Conservation (phyloP, 495 filamentous ascomycete species). For the Cercophora sp. region DNA sequence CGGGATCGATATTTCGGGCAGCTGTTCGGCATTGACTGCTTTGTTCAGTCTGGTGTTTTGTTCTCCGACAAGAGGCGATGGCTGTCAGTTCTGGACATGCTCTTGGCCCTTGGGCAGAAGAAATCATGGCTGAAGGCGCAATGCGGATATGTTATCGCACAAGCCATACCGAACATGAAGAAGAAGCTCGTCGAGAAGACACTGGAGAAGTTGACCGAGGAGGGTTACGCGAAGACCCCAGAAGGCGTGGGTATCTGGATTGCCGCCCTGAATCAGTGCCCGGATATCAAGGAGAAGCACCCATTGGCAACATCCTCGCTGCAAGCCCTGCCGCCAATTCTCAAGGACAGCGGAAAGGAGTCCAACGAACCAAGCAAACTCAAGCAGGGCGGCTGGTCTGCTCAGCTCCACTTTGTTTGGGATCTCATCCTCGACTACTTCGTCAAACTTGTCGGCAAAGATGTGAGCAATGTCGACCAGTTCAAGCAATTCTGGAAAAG, state of each 20-base stretch:
- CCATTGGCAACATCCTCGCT: constrained; percentile 66
- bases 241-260: constrained; percentile 92
- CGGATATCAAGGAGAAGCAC: constrained; percentile 58
- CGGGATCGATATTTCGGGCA: constrained; percentile 79
- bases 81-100: constrained; percentile 55
- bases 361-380: constrained; percentile 44
- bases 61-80: constrained; percentile 57
- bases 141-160: constrained; percentile 68
- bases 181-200: constrained; percentile 54
- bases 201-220: constrained; percentile 56
- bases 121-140: constrained; percentile 89
- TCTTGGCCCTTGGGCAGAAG: constrained; percentile 55
- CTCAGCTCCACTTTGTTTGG: constrained; percentile 87
- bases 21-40: constrained; percentile 79
- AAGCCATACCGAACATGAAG: constrained; percentile 47
- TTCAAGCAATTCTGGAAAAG: constrained; percentile 86
- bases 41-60: constrained; percentile 73
- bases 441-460: constrained; percentile 29
- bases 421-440: constrained; percentile 61
- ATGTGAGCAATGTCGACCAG: constrained; percentile 32
- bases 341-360: constrained; percentile 70
- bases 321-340: constrained; percentile 59
- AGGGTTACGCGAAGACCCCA: constrained; percentile 66
- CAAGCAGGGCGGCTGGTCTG: constrained; percentile 63
- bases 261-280: constrained; percentile 57